Conservation (phyloP, 192 early-diverging fungal species). For the Chytriomyces confervae region DNA sequence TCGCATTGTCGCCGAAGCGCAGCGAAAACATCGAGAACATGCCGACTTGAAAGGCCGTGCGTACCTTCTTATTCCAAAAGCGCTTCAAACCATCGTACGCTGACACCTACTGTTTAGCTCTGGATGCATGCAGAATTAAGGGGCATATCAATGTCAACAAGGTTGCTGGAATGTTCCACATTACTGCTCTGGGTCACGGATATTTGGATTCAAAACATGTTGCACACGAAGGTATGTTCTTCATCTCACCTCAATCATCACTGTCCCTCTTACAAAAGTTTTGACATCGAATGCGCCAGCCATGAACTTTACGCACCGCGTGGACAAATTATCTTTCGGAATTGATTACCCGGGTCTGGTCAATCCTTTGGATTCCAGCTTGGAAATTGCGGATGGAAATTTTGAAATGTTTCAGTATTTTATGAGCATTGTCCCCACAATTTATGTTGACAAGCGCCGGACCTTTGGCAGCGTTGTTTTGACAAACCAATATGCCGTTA, state of each 20-base stretch:
- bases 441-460: conserved; percentile 66
- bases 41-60: conserved; percentile 5
- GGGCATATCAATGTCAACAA: conserved; percentile 81
- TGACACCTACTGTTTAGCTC: conserved; percentile 33
- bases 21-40: conserved; percentile 26
- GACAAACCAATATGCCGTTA: conserved; percentile 97
- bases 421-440: conserved; percentile 84
- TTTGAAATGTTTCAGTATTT: conserved; percentile 88
- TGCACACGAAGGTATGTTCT: conserved; percentile 64
- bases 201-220: conserved; percentile 72
- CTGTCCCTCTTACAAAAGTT: not conserved
- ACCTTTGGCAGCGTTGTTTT: conserved; percentile 58
- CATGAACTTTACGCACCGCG: conserved; percentile 94
- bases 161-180: conserved; percentile 86
- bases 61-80: conserved; percentile 21
- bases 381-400: conserved; percentile 70
- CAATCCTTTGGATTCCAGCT: conserved; percentile 86
- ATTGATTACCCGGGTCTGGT: conserved; percentile 78
- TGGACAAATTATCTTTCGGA: conserved; percentile 92
- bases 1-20: conserved; percentile 27
- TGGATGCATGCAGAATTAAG: conserved; percentile 73
- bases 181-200: conserved; percentile 90
- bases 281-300: conserved; percentile 46
- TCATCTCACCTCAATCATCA: not conserved
- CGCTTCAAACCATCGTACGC: not conserved